phyloP scores from a whole-genome alignment of 768 basidiomycete genomes.

The Gloeopeniophorella convolvens region DNA sequence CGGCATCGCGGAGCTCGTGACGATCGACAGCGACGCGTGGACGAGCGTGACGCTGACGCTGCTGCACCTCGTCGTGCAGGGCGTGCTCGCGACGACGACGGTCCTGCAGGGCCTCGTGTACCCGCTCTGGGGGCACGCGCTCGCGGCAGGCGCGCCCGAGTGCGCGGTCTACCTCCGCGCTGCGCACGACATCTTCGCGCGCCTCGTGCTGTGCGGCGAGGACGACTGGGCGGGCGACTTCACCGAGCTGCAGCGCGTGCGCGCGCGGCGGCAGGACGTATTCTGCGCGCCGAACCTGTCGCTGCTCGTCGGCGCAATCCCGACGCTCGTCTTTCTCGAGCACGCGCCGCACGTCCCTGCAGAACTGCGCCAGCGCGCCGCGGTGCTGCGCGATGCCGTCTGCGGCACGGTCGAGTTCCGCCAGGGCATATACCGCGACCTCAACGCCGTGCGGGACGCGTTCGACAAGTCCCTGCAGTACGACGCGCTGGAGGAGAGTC shows the following conservation, averaged over 20 bases:
- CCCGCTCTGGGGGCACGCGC: slow-evolving; percentile 64
- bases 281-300: slow-evolving; percentile 63
- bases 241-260: slow-evolving; percentile 61
- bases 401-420: slow-evolving; percentile 66
- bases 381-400: slow-evolving; percentile 47
- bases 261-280: slow-evolving; percentile 61
- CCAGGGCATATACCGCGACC: slow-evolving; percentile 67
- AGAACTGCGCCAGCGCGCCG: slow-evolving; percentile 42
- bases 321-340: slow-evolving; percentile 66
- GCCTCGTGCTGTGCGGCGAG: slow-evolving; percentile 51
- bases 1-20: slow-evolving; percentile 56
- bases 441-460: slow-evolving; percentile 60
- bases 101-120: slow-evolving; percentile 71
- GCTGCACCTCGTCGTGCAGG: slow-evolving; percentile 56
- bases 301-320: slow-evolving; percentile 54
- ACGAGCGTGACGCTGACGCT: slow-evolving; percentile 55
- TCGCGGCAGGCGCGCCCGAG: slow-evolving; percentile 32
- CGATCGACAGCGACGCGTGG: slow-evolving; percentile 59
- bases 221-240: slow-evolving; percentile 40
- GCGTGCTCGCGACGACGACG: slow-evolving; percentile 65
- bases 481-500: slow-evolving; percentile 39
- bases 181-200: slow-evolving; percentile 56
- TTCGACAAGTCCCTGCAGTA: slow-evolving; percentile 59
- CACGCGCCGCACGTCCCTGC: slow-evolving; percentile 47
- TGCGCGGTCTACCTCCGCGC: slow-evolving; percentile 50